Evolutionary conservation across 1,139 yeast genomes (phyloP).

Genomic region (Pichia sp.): DNA sequence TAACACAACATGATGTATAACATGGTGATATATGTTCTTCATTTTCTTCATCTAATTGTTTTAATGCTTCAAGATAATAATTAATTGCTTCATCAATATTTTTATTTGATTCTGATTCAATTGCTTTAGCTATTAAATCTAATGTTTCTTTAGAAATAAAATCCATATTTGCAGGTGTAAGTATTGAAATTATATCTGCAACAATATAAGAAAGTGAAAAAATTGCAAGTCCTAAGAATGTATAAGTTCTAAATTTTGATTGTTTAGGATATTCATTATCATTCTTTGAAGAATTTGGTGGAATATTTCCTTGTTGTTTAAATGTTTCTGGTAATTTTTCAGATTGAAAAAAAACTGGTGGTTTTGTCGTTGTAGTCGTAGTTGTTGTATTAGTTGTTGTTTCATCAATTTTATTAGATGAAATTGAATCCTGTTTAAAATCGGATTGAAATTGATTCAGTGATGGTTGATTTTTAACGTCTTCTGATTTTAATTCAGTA

Average conservation of each 20-base stretch:
- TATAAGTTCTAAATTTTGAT: background rate
- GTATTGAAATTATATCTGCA: conserved; percentile 1
- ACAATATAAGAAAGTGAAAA: conserved; percentile 4
- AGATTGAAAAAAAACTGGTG: conserved; percentile 14
- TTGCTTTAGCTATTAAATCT: conserved; percentile 16
- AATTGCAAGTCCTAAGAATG: background rate
- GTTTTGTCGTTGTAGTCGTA: conserved; percentile 21
- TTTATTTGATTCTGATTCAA: conserved; percentile 19
- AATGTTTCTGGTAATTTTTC: conserved; percentile 12
- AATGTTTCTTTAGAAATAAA: conserved; percentile 15
- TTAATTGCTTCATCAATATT: conserved; percentile 20
- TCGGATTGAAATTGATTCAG: conserved; percentile 29
- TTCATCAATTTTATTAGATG: background rate
- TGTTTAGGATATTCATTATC: background rate
- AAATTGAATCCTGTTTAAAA: background rate
- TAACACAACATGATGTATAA: conserved; percentile 78
- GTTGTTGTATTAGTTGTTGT: too few species aligned
- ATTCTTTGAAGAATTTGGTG: background rate
- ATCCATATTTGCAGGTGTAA: conserved; percentile 11
- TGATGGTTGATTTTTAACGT: conserved; percentile 17
- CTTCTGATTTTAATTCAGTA: conserved; percentile 4
- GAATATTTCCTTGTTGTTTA: background rate
- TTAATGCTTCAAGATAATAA: conserved; percentile 18
- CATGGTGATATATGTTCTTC: conserved; percentile 56
- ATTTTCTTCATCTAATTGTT: conserved; percentile 26